Evolutionary conservation across 2,329 filamentous ascomycete species (phyloP).

Genomic region (Escovopsis sp.): DNA sequence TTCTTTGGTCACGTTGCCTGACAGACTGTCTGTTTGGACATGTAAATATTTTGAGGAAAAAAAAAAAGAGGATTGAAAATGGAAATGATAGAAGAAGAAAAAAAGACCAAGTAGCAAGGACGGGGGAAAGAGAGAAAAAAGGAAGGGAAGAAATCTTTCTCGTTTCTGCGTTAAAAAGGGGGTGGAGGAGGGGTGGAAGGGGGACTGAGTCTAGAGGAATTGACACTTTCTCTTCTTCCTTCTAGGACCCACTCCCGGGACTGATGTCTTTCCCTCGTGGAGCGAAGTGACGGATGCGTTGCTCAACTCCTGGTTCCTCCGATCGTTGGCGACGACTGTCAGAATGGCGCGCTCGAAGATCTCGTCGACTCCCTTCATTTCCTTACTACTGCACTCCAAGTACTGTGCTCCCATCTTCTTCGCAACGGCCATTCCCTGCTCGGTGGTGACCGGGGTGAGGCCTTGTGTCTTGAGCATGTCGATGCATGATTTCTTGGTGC

Average conservation of each 20-base stretch:
- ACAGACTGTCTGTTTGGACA: background rate
- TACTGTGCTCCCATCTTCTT: slow-evolving; percentile 90
- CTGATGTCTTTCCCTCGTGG: slow-evolving; percentile 23
- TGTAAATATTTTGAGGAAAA: slow-evolving; percentile 1
- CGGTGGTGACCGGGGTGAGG: slow-evolving; percentile 80
- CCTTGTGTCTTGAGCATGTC: slow-evolving; percentile 98
- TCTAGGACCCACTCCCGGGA: slow-evolving; percentile 39
- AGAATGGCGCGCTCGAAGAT: slow-evolving; percentile 89
- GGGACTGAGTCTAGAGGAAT: slow-evolving; percentile 52
- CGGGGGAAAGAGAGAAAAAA: background rate
- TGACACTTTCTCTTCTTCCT: slow-evolving; percentile 77
- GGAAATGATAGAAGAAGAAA: too few relatives aligned
- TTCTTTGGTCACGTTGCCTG: background rate
- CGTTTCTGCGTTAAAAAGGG: slow-evolving; percentile 1
- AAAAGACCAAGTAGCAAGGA: too few relatives aligned
- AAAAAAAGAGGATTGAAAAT: slow-evolving; percentile 2
- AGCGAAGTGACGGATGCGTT: slow-evolving; percentile 24
- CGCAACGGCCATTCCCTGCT: slow-evolving; percentile 79
- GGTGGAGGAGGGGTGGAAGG: too few relatives aligned
- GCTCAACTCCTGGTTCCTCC: slow-evolving; percentile 43
- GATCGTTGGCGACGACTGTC: slow-evolving; percentile 72
- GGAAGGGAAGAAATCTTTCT: too few relatives aligned
- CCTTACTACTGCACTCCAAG: slow-evolving; percentile 97
- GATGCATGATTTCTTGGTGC: slow-evolving; percentile 90
- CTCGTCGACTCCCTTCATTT: slow-evolving; percentile 90